A percentile compares a stretch with the other conserved stretches of the same genome.
Evolutionary conservation across 768 basidiomycete genomes (phyloP).

Genomic region (Leucocoprinus sp.): DNA sequence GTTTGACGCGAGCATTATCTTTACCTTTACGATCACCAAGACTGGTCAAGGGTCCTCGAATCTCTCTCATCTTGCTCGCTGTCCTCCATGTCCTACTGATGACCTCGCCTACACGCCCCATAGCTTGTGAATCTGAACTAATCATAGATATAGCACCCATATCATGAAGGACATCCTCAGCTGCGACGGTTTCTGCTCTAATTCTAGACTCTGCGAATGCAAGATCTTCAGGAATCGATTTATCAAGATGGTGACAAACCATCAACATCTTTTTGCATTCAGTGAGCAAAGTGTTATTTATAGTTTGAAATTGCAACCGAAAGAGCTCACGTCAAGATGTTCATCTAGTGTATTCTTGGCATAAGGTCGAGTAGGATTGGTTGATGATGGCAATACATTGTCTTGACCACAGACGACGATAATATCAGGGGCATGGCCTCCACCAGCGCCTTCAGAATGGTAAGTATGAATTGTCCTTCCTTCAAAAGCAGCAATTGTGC

Average conservation of each 20-base stretch:
- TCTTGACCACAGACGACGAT: constrained; percentile 89
- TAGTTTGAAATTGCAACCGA: background rate
- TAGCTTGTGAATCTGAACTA: constrained; percentile 93
- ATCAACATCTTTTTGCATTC: constrained; percentile 79
- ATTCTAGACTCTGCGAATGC: constrained; percentile 97
- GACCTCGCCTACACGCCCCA: constrained; percentile 97
- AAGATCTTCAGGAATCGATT: constrained; percentile 85
- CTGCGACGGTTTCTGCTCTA: constrained; percentile 92
- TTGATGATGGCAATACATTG: constrained; percentile 93
- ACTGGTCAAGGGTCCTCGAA: constrained; percentile 61
- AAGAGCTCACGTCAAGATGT: constrained; percentile 77
- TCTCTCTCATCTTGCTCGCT: constrained; percentile 86
- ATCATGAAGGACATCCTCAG: constrained; percentile 93
- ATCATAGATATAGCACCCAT: constrained; percentile 95
- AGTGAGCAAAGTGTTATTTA: background rate
- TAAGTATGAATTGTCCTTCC: constrained; percentile 94
- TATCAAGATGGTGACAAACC: constrained; percentile 98
- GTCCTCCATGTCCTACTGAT: constrained; percentile 92
- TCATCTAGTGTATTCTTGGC: constrained; percentile 90
- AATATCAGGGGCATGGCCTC: constrained; percentile 96
- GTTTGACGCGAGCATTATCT: constrained; percentile 89
- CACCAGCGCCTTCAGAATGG: constrained; percentile 93
- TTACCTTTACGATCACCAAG: constrained; percentile 62
- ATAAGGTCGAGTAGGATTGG: constrained; percentile 93
- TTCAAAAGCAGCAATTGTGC: constrained; percentile 84